Conservation (phyloP, 371 early-diverging fungal genomes). For the Circinella minor region DNA sequence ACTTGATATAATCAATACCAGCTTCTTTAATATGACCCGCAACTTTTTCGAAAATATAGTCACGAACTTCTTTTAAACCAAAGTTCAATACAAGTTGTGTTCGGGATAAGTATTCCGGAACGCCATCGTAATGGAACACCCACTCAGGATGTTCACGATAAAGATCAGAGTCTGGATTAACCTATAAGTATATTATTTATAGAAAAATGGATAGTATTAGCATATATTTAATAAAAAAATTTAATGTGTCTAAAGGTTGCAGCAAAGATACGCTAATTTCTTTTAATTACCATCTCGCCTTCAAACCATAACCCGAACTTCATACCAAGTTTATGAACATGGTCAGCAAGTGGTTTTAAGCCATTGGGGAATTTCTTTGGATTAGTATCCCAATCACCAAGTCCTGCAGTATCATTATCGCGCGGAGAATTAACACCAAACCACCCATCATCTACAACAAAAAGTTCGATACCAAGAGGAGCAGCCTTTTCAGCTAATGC, state of each 20-base stretch:
- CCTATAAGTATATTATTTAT: conserved; percentile 8
- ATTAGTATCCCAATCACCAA: conserved; percentile 59
- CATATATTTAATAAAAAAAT: too few relatives aligned
- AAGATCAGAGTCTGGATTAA: conserved; percentile 41
- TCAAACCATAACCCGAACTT: conserved; percentile 63
- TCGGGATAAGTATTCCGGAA: conserved; percentile 21
- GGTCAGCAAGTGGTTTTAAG: conserved; percentile 42
- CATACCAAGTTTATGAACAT: conserved; percentile 50
- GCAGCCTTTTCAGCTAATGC: conserved; percentile 33
- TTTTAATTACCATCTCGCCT: conserved; percentile 39
- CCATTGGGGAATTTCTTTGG: conserved; percentile 51
- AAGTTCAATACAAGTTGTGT: conserved; percentile 44
- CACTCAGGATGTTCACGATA: conserved; percentile 50
- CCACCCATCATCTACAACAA: conserved; percentile 65
- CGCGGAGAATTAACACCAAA: conserved; percentile 28
- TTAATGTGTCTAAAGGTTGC: too few relatives aligned
- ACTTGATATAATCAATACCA: conserved; percentile 48
- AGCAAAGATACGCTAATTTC: neutral
- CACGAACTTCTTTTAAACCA: conserved; percentile 29
- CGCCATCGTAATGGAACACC: conserved; percentile 21
- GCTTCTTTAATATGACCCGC: conserved; percentile 19
- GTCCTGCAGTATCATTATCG: conserved; percentile 34
- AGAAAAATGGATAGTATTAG: too few relatives aligned
- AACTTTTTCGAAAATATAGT: conserved; percentile 23
- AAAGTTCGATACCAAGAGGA: conserved; percentile 39